Evolutionary conservation across 371 early-diverging fungal species (phyloP).

Genomic region (Amoeboaphelidium protococcarum): DNA sequence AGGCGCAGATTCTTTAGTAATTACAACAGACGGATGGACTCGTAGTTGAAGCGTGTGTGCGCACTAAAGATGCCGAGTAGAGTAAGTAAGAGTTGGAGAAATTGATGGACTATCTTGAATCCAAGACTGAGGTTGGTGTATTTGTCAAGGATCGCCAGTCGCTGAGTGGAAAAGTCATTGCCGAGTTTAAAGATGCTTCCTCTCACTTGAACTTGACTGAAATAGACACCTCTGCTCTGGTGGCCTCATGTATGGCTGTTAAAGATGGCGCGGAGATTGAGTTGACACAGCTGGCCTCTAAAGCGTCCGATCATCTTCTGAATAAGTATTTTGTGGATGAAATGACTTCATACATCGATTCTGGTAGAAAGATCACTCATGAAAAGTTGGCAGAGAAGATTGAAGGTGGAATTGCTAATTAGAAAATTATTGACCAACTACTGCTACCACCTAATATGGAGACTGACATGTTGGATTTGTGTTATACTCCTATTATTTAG

Average conservation of each 20-base stretch:
- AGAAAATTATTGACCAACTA: slow-evolving; percentile 18
- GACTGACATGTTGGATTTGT: slow-evolving; percentile 48
- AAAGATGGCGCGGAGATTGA: slow-evolving; percentile 71
- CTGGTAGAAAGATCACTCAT: slow-evolving; percentile 61
- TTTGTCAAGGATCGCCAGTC: background rate
- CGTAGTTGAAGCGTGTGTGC: background rate
- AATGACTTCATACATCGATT: slow-evolving; percentile 58
- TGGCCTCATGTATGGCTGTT: slow-evolving; percentile 43
- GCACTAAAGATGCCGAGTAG: background rate
- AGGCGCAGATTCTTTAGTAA: slow-evolving; percentile 38
- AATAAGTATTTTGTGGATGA: slow-evolving; percentile 55
- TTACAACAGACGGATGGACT: background rate
- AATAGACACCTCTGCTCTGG: slow-evolving; percentile 39
- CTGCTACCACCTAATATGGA: slow-evolving; percentile 5
- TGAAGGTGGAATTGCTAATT: slow-evolving; percentile 36
- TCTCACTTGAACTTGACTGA: slow-evolving; percentile 5
- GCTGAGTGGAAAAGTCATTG: slow-evolving; percentile 5
- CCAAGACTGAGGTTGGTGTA: slow-evolving; percentile 8
- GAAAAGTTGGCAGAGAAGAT: slow-evolving; percentile 48
- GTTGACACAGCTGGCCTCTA: slow-evolving; percentile 38
- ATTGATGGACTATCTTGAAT: slow-evolving; percentile 15
- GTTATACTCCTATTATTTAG: slow-evolving; percentile 84
- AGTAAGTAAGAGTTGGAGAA: slow-evolving; percentile 7
- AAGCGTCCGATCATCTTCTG: slow-evolving; percentile 43
- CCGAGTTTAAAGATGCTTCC: slow-evolving; percentile 18